Percentiles rank a stretch among this genome's conserved stretches.
These are phyloP conservation scores for Dunaliella sp. DNA, from an alignment of 139 green algal genomes.

Conservation along the genomic window DNA sequence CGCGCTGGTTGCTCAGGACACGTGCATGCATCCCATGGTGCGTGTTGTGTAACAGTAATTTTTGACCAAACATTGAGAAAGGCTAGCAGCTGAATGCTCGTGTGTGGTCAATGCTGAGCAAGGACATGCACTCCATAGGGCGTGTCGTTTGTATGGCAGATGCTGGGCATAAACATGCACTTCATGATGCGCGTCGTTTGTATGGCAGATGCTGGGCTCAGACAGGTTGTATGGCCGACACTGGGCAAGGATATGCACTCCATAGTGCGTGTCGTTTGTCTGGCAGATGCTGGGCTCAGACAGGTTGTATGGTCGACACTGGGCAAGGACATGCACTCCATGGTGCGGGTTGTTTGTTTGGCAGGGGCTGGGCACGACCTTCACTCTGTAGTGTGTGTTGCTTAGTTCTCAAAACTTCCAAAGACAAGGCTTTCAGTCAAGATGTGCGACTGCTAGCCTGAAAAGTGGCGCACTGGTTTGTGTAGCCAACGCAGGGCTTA, in stretches of 20 bases:
- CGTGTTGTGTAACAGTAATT: neutral
- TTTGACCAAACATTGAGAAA: neutral
- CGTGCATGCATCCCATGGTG: neutral
- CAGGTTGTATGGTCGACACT: neutral
- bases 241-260: neutral
- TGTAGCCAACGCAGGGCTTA: neutral
- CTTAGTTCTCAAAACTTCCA: too few species aligned
- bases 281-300: too few species aligned
- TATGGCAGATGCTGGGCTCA: neutral
- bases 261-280: neutral
- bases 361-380: neutral
- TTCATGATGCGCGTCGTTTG: neutral
- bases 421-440: too few species aligned
- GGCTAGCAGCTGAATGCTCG: too few species aligned
- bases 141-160: neutral
- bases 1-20: neutral
- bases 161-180: neutral
- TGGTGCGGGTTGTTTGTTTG: neutral
- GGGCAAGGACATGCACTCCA: neutral
- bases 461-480: neutral
- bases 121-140: neutral
- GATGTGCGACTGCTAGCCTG: too few species aligned
- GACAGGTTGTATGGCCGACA: neutral
- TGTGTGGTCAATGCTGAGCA: neutral
- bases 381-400: too few species aligned